Evolutionary conservation across 2,329 filamentous ascomycete genomes (phyloP).

Genomic region (Alternaria ventricosa): DNA sequence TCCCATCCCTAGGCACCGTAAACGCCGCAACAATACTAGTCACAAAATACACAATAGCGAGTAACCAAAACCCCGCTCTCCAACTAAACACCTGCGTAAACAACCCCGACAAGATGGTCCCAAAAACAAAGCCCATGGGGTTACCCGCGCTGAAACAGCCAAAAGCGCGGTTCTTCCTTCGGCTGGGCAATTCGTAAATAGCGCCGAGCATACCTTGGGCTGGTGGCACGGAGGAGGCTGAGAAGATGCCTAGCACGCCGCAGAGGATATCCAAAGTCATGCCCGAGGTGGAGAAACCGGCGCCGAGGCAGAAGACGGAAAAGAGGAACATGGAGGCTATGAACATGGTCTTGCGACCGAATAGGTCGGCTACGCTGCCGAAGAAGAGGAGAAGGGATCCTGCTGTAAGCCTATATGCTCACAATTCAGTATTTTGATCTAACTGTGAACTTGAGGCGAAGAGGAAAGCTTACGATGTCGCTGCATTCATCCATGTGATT

Average conservation of each 20-base stretch:
- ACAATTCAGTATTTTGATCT: not conserved
- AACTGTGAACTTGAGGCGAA: not conserved
- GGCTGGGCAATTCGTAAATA: conserved; percentile 66
- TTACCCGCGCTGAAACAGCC: conserved; percentile 68
- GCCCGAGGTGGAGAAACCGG: conserved; percentile 65
- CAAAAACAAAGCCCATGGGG: conserved; percentile 63
- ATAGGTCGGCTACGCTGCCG: conserved; percentile 69
- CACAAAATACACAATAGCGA: conserved; percentile 68
- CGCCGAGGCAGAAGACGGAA: conserved; percentile 62
- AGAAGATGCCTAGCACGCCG: conserved; percentile 69
- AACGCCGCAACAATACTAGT: conserved; percentile 65
- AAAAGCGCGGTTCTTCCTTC: conserved; percentile 69
- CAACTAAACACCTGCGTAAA: conserved; percentile 67
- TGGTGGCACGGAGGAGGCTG: conserved; percentile 68
- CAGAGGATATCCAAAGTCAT: conserved; percentile 68
- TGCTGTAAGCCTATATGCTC: conserved; percentile 58
- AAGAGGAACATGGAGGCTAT: conserved; percentile 66
- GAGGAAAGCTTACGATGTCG: conserved; percentile 57
- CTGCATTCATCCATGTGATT: conserved; percentile 71
- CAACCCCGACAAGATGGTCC: conserved; percentile 67
- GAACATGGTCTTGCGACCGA: conserved; percentile 68
- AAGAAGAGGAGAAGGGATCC: conserved; percentile 72
- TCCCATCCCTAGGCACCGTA: conserved; percentile 65
- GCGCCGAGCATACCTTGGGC: conserved; percentile 69
- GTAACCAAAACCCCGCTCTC: conserved; percentile 67